Conservation (phyloP, 2,329 filamentous ascomycete genomes). For the Arthrobotrys iridis region DNA sequence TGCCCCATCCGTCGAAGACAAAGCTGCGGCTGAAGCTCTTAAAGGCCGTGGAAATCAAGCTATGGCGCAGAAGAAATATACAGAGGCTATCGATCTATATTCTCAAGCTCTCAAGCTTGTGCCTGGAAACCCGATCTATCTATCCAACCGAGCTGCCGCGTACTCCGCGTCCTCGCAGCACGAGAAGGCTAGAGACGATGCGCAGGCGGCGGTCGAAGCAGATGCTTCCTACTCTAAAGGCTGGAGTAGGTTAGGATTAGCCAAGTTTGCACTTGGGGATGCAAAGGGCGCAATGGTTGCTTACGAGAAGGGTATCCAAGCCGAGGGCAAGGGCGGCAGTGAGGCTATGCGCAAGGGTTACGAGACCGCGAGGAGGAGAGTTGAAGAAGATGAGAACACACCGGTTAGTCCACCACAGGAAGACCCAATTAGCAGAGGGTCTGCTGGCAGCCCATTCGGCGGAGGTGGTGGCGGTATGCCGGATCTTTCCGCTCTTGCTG, state of each 20-base stretch:
- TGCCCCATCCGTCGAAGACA: conserved; percentile 66
- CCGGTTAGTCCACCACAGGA: conserved; percentile 66
- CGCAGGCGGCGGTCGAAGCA: conserved; percentile 85
- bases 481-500: conserved; percentile 74
- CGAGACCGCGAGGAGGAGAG: conserved; percentile 88
- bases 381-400: conserved; percentile 77
- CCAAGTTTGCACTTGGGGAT: conserved; percentile 89
- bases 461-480: conserved; percentile 71
- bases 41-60: conserved; percentile 93
- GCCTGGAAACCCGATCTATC: conserved; percentile 91
- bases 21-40: conserved; percentile 83
- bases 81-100: conserved; percentile 83
- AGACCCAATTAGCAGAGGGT: conserved; percentile 65
- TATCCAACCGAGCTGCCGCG: conserved; percentile 95
- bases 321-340: conserved; percentile 91
- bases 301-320: conserved; percentile 89
- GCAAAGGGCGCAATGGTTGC: conserved; percentile 92
- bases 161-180: conserved; percentile 87
- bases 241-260: conserved; percentile 92
- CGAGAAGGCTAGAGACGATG: conserved; percentile 82
- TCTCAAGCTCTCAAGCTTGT: conserved; percentile 82
- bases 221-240: conserved; percentile 97
- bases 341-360: conserved; percentile 97
- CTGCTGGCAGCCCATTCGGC: conserved; percentile 57
- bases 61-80: conserved; percentile 94